Evolutionary conservation across 148 eudicot species (phyloP), one percentile per base, ranked within the genome.

Genomic region (Rhododendron simsii): DNA sequence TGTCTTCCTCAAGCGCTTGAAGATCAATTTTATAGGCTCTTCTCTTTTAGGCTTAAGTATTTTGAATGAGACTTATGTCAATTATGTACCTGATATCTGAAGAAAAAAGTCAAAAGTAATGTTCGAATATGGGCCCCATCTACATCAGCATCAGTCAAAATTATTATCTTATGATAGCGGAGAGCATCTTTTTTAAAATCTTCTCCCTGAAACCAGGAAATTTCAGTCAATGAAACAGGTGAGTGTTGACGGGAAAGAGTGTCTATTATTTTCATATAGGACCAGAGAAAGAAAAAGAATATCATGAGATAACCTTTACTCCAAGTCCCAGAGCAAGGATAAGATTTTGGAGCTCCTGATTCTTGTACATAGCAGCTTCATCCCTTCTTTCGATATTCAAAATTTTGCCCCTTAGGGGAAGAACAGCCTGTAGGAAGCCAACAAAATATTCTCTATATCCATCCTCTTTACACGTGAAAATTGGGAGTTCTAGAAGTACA

Each of bases 111-210:
- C 88, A 97, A 86, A 47, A 97, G 73, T 78, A 97, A 82, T 30
- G 99, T 97, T 74, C 99, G 92, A 67, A 97, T 97, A 87, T 97
- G 99, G 84, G 99, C 99, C 79, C 99, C 99, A 93, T 97, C 99
- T 33, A 97, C 99, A 81, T 97, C 99, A 87, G 99, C 99, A 90
- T 97, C 99, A n/a, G 99, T 97, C 84, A 97, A 86, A 57, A 97
- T 97, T 79, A 97, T 97, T 55, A 97, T 97, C 85, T 95, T 97
- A 87, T 97, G 99, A 87, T 97, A 97, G 63, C 98, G 98, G 45
- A 97, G 93, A 80, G 92, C 93, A 14, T 93, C 98, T 88, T 93
- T 97, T 78, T 91, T 93, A 83, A 97, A 97, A 87, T 97, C 99
- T 89, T 97, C 99, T 57, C 99, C 99, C 99, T 97, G 91, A 87